A percentile compares a stretch with the other conserved stretches of the same genome.
phyloP scores from a whole-genome alignment of 352 stramenopile genomes.

The Pythium plurisporium region DNA sequence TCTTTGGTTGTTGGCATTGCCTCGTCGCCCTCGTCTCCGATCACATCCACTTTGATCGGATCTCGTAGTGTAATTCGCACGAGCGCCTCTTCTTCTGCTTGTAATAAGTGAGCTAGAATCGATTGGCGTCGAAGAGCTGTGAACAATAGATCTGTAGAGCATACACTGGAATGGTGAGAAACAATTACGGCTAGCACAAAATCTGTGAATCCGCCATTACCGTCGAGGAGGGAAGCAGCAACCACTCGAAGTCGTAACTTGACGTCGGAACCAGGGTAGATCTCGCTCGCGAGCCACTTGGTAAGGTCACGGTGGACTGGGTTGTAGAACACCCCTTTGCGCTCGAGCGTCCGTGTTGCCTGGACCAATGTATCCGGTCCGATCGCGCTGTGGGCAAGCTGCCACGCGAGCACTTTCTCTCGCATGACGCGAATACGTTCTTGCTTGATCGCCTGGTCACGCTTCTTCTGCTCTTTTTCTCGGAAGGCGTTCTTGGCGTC shows the following conservation, averaged over 20 bases:
- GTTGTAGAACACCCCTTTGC: constrained; percentile 66
- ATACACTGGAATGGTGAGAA: background rate
- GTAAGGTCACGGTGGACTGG: constrained; percentile 44
- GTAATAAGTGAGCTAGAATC: constrained; percentile 39
- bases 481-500: constrained; percentile 45
- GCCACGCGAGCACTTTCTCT: constrained; percentile 57
- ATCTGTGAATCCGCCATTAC: constrained; percentile 14
- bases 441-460: constrained; percentile 37
- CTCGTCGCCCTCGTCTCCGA: constrained; percentile 10
- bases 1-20: constrained; percentile 5
- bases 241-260: constrained; percentile 37
- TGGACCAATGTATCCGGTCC: constrained; percentile 33
- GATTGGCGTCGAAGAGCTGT: constrained; percentile 41
- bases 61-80: constrained; percentile 48
- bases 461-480: constrained; percentile 45
- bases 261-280: constrained; percentile 40
- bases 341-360: constrained; percentile 28
- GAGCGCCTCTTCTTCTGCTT: constrained; percentile 39
- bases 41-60: constrained; percentile 28
- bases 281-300: constrained; percentile 35
- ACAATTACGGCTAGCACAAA: background rate
- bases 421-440: constrained; percentile 38
- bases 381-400: constrained; percentile 41
- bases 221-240: constrained; percentile 37
- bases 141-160: constrained; percentile 38